A percentile compares a stretch with the other conserved stretches of the same genome.
Conservation (phyloP, 1,284 basidiomycete species). For the Paramarasmius palmivorus region DNA sequence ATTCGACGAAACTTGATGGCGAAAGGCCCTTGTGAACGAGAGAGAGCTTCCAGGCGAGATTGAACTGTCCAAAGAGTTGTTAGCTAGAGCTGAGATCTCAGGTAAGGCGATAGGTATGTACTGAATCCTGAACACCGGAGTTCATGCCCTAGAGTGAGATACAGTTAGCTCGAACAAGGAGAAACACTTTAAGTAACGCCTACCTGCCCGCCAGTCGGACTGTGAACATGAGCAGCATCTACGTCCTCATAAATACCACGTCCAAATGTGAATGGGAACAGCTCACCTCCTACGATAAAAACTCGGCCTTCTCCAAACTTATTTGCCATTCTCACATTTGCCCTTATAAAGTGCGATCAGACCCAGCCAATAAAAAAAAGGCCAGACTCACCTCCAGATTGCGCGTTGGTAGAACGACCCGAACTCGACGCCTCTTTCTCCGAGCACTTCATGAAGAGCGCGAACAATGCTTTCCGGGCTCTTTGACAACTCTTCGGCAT, state of each 20-base stretch:
- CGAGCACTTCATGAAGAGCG: constrained; percentile 30
- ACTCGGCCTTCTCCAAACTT: constrained; percentile 12
- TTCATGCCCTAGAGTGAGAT: too few relatives aligned
- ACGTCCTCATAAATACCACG: too few relatives aligned
- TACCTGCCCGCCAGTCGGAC: constrained; percentile 37
- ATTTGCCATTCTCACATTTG: constrained; percentile 12
- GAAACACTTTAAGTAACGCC: constrained; percentile 28
- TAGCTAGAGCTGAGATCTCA: too few relatives aligned
- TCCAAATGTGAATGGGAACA: neutral
- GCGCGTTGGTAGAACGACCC: constrained; percentile 8
- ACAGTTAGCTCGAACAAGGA: too few relatives aligned
- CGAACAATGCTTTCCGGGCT: constrained; percentile 29
- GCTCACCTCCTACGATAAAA: constrained; percentile 15
- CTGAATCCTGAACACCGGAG: too few relatives aligned
- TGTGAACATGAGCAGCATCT: constrained; percentile 33
- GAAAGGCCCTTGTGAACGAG: too few relatives aligned
- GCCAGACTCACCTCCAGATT: constrained; percentile 9
- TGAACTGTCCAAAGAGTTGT: too few relatives aligned
- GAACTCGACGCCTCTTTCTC: constrained; percentile 18
- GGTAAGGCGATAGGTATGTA: too few relatives aligned
- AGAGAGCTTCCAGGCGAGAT: too few relatives aligned
- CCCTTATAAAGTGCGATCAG: neutral
- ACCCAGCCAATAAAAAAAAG: neutral
- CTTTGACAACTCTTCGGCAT: constrained; percentile 25
- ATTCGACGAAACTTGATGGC: too few relatives aligned